Evolutionary conservation across 139 green algal genomes (phyloP), one percentile per base, ranked within the genome.

Genomic region (Klebsormidium nitens): DNA sequence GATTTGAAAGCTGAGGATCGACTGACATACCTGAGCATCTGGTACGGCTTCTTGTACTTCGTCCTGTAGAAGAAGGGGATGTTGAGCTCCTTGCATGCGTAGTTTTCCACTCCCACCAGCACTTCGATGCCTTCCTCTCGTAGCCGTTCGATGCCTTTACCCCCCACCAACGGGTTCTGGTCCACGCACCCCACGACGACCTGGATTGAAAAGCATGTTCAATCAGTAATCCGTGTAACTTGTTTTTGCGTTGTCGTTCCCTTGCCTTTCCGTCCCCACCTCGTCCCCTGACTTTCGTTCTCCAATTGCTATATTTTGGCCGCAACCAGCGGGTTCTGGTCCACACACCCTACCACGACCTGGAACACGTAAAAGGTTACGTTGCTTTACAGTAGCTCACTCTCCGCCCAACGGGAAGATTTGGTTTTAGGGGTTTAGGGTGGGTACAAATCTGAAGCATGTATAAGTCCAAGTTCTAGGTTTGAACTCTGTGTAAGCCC

Each of bases 151-250:
- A 85, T 71, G 11, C 79, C 79, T n/a, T 70, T 63, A 14, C 79
- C 79, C n/a, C 34, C 55, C 48, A 85, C 79, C 23, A 68, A 40
- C 0, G 79, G 75, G 52, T 83, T 76, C 23, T 75, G 76, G 58
- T 85, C 79, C n/a, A 56, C 44, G 29, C 57, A 57, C 5, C 79
- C 79, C 5, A 85, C 76, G 11, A 85, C 60, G 28, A 85, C 79
- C 4, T 44, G 60, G n/a, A n/a, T n/a, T n/a, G n/a, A n/a, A n/a
- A n/a, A n/a, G n/a, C n/a, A n/a, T n/a, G n/a, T n/a, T 3, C 28
- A 72, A 14, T 8, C 11, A 50, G 42, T 8, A 50, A 50, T 26
- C 42, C 42, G 42, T 26, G 42, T n/a, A n/a, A 50, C 14, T 50
- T 26, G 42, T 14, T 14, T 8, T 50, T 50, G 11, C 8, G 42